Conservation (phyloP, 1,284 basidiomycete genomes). For the Ganoderma lucidum region DNA sequence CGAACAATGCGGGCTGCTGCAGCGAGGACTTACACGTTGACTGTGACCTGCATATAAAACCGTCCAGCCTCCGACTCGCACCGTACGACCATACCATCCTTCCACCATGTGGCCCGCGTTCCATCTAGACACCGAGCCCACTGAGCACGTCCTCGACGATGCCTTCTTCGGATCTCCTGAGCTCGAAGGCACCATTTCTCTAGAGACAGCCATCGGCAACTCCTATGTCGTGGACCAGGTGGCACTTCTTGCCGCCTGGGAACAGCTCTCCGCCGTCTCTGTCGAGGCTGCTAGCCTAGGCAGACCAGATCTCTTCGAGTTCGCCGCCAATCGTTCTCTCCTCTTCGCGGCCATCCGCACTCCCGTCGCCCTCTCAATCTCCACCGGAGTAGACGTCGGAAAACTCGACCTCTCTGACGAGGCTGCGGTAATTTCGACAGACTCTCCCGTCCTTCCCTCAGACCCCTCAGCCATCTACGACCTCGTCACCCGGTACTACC, state of each 20-base stretch:
- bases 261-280: constrained; percentile 20
- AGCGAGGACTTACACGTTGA: background rate
- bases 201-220: constrained; percentile 21
- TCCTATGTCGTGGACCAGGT: constrained; percentile 4
- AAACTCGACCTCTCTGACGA: constrained; percentile 2
- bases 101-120: background rate
- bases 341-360: constrained; percentile 29
- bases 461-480: constrained; percentile 1
- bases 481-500: background rate
- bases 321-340: constrained; percentile 22
- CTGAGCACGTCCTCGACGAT: background rate
- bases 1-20: background rate
- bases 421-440: background rate
- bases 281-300: constrained; percentile 22
- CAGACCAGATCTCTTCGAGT: constrained; percentile 18
- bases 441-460: background rate
- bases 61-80: background rate
- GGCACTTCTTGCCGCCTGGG: constrained; percentile 22
- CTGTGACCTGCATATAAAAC: background rate
- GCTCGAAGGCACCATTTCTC: constrained; percentile 16
- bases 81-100: background rate
- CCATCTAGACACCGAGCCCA: background rate
- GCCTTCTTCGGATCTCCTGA: constrained; percentile 11
- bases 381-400: background rate
- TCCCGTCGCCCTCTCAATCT: constrained; percentile 5